A percentile compares a stretch with the other conserved stretches of the same genome.
Evolutionary conservation across 805 yeast species (phyloP).

Genomic region (Debaryomyces prosopidis): DNA sequence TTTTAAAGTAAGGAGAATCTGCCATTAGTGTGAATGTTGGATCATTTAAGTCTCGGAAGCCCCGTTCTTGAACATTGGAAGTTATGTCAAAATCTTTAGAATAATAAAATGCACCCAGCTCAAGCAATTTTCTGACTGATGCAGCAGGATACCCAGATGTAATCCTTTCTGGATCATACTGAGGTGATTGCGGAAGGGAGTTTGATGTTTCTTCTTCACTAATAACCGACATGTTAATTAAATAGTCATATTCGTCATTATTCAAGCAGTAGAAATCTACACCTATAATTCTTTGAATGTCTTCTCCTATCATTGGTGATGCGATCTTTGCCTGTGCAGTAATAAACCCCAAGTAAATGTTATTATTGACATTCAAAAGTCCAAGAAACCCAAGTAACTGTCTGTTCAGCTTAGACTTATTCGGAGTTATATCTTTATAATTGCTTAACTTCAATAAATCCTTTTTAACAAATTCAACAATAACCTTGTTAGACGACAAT

Average conservation of each 20-base stretch:
- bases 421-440: conserved; percentile 46
- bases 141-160: conserved; percentile 38
- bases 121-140: conserved; percentile 44
- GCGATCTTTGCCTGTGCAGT: conserved; percentile 58
- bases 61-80: conserved; percentile 46
- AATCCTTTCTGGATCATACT: conserved; percentile 16
- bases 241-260: conserved; percentile 52
- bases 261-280: conserved; percentile 68
- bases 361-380: conserved; percentile 52
- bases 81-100: conserved; percentile 49
- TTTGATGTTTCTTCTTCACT: conserved; percentile 19
- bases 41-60: conserved; percentile 17
- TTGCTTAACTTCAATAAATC: conserved; percentile 35
- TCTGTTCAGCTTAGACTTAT: conserved; percentile 18
- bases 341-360: conserved; percentile 58
- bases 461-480: conserved; percentile 55
- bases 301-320: conserved; percentile 55
- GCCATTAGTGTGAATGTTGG: conserved; percentile 21
- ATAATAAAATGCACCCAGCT: conserved; percentile 50
- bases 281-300: conserved; percentile 52
- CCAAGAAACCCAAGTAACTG: conserved; percentile 62
- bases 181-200: conserved; percentile 16
- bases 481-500: conserved; percentile 29
- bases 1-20: conserved; percentile 42
- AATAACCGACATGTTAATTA: conserved; percentile 14